These are phyloP conservation scores for Plasmodium falciparum DNA, from an alignment of 169 alveolate species.

Conservation along the genomic window DNA sequence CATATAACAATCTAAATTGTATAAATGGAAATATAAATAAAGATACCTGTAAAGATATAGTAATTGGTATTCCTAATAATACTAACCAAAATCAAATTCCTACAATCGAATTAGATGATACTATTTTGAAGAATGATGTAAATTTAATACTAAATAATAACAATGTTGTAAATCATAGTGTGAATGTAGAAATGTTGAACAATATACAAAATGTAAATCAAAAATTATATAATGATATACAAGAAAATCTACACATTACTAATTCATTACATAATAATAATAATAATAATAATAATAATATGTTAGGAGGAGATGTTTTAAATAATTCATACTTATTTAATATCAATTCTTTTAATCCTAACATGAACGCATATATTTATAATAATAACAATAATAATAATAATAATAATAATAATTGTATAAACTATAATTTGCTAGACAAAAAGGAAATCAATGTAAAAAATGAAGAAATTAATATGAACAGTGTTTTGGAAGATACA, in stretches of 20 bases:
- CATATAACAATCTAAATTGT: not conserved
- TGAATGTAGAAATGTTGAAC: constrained; percentile 13
- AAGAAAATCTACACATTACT: not conserved
- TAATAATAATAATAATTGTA: not conserved
- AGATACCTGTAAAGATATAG: not conserved
- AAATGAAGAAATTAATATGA: not conserved
- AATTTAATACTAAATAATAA: not conserved
- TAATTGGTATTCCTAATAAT: not conserved
- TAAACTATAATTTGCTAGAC: constrained; percentile 32
- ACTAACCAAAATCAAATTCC: not conserved
- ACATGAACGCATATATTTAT: constrained; percentile 9
- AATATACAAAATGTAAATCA: constrained; percentile 6
- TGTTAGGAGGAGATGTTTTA: constrained; percentile 19
- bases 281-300: constrained; percentile 5
- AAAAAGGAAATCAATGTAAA: not conserved
- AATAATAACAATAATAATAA: not conserved
- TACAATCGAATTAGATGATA: not conserved
- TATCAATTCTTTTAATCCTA: constrained; percentile 33
- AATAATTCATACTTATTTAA: constrained; percentile 32
- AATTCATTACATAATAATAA: not conserved
- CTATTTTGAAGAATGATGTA: not conserved
- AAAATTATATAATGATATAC: not conserved
- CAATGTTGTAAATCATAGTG: not conserved
- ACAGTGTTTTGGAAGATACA: not conserved
- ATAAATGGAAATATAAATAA: constrained; percentile 16